Evolutionary conservation across 768 basidiomycete species (phyloP), one percentile per base, ranked within the genome.

Genomic region (Leccinum truebloodii): DNA sequence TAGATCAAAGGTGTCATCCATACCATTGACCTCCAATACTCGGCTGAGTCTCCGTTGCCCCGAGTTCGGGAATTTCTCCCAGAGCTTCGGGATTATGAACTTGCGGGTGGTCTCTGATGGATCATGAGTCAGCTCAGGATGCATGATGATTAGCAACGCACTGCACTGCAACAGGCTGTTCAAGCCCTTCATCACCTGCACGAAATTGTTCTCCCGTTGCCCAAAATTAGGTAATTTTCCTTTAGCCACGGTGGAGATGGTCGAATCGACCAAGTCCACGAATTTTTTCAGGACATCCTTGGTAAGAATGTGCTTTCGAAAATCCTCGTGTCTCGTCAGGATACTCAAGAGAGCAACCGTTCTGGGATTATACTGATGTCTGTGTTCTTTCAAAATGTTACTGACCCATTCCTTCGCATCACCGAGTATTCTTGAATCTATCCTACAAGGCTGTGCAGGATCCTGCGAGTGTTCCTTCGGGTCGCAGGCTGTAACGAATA

Each of bases 121-220:
- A 26, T n/a, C 6, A 28, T 59, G 0, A 65, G 28, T 24, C 2
- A 26, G 8, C 35, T 1, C 16, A 16, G 1, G 4, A 44, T 35
- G 20, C 20, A 34, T 1, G 28, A 35, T 14, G 2, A 44, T 10
- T 30, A 41, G 2, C 13, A 37, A 61, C 69, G 30, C 10, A 70
- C 69, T 53, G 10, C 62, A 69, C 8, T 57, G 51, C 59, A 66
- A 32, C n/a, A 70, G 26, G 28, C 60, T 61, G 6, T 22, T 60
- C 51, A 70, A 37, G 28, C 67, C 63, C 3, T 71, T 63, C 69
- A 70, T 70, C 10, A 56, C 69, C 24, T 64, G 67, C 26, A 51
- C 52, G 28, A 71, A 67, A 35, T 61, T 63, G 4, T 48, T 52
- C 13, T 20, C 58, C 0, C 34, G 34, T 28, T 53, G 44, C 2